Percentiles rank a stretch among this genome's conserved stretches.
Evolutionary conservation across 2,329 filamentous ascomycete genomes (phyloP).

Genomic region (Aspergillus tanneri): DNA sequence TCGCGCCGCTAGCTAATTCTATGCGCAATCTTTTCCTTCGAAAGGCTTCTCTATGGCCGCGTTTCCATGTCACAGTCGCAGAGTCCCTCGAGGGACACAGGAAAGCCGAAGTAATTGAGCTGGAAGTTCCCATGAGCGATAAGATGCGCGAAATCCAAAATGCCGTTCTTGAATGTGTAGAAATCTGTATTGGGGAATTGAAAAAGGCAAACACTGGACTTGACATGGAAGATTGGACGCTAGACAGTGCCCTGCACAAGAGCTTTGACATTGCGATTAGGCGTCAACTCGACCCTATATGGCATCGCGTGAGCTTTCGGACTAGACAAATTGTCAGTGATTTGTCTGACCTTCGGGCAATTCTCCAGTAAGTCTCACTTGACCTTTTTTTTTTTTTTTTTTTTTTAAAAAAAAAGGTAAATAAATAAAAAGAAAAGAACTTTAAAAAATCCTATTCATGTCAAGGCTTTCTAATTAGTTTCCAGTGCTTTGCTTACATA

Average conservation of each 20-base stretch:
- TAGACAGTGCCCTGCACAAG: constrained; percentile 86
- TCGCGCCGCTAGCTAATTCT: constrained; percentile 83
- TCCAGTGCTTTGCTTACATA: constrained; percentile 69
- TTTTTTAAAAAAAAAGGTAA: too few species aligned
- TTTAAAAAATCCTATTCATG: too few species aligned
- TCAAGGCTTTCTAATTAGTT: constrained; percentile 14
- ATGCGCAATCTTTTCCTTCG: constrained; percentile 88
- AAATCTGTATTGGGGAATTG: constrained; percentile 88
- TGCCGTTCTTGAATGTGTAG: constrained; percentile 92
- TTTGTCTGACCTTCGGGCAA: constrained; percentile 74
- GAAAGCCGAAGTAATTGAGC: constrained; percentile 94
- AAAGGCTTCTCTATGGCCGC: constrained; percentile 85
- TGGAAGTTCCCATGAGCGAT: constrained; percentile 94
- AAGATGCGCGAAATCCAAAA: constrained; percentile 91
- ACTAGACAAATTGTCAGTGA: constrained; percentile 94
- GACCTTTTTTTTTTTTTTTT: too few species aligned
- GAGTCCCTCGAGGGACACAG: constrained; percentile 85
- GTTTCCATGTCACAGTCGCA: constrained; percentile 89
- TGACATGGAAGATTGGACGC: constrained; percentile 95
- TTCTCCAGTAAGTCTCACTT: constrained; percentile 62
- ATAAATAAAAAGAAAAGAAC: too few species aligned
- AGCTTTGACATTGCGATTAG: constrained; percentile 89
- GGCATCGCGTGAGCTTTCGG: constrained; percentile 94
- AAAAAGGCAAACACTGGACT: constrained; percentile 87
- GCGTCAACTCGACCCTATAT: constrained; percentile 89